A percentile compares a stretch with the other conserved stretches of the same genome.
These are phyloP conservation scores for Cystobasidium ongulense DNA, from an alignment of 768 basidiomycete species.

Conservation along the genomic window DNA sequence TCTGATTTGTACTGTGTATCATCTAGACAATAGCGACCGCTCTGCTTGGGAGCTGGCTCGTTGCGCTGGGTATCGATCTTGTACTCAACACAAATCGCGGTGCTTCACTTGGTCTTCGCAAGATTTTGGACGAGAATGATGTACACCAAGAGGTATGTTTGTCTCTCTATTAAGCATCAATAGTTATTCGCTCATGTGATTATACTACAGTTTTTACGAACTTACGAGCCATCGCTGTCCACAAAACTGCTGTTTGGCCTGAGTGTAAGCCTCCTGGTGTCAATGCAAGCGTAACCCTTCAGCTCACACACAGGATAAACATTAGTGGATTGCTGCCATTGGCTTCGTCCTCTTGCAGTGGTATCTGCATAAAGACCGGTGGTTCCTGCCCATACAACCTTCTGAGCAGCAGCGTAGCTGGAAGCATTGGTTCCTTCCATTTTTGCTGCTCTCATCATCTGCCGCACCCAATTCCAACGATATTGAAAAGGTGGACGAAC, in stretches of 20 bases:
- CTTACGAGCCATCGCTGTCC: constrained; percentile 6
- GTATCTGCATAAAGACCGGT: not conserved
- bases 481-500: not conserved
- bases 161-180: not conserved
- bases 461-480: not conserved
- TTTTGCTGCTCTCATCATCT: not conserved
- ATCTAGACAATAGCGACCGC: not conserved
- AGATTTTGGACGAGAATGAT: not conserved
- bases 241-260: constrained; percentile 9
- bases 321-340: not conserved
- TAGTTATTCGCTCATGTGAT: not conserved
- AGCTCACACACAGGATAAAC: not conserved
- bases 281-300: too few relatives aligned
- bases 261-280: constrained; percentile 1
- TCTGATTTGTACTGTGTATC: not conserved
- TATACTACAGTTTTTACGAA: not conserved
- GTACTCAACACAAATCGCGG: constrained; percentile 13
- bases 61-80: constrained; percentile 27
- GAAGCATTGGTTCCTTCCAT: not conserved
- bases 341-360: not conserved
- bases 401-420: not conserved
- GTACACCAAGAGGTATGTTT: not conserved
- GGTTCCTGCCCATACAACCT: not conserved
- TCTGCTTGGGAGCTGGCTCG: constrained; percentile 3
- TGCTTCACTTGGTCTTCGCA: not conserved